phyloP scores from a whole-genome alignment of 768 basidiomycete genomes.

The Lyophyllum shimeji region DNA sequence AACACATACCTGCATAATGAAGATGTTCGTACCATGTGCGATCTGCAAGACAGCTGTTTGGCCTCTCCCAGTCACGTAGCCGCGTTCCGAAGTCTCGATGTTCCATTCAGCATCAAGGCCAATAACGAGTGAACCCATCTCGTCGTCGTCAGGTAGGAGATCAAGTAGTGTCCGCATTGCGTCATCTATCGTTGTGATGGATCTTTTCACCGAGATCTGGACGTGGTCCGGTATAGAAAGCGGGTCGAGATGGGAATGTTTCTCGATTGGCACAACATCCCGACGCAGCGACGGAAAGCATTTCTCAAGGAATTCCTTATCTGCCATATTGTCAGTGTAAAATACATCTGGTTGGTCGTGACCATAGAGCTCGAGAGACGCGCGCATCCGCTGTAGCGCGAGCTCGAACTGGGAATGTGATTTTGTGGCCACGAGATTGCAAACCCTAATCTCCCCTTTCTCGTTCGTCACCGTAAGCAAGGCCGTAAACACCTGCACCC shows the following conservation, averaged over 20 bases:
- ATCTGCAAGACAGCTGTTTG: slow-evolving; percentile 23
- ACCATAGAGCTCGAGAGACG: slow-evolving; percentile 27
- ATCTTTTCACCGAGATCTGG: slow-evolving; percentile 11
- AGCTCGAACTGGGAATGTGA: slow-evolving; percentile 29
- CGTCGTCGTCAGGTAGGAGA: slow-evolving; percentile 15
- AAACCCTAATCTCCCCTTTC: slow-evolving; percentile 23
- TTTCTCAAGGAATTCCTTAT: slow-evolving; percentile 18
- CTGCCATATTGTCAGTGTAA: slow-evolving; percentile 31
- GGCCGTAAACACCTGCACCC: slow-evolving; percentile 23
- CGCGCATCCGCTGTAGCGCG: slow-evolving; percentile 19
- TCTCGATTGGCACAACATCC: slow-evolving; percentile 19
- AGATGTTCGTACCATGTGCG: slow-evolving; percentile 19
- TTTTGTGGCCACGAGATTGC: slow-evolving; percentile 28
- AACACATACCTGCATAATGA: slow-evolving; percentile 17
- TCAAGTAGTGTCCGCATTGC: slow-evolving; percentile 18
- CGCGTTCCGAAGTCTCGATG: slow-evolving; percentile 18
- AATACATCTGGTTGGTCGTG: slow-evolving; percentile 20
- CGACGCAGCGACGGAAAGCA: slow-evolving; percentile 16
- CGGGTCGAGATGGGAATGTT: slow-evolving; percentile 15
- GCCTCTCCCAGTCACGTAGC: slow-evolving; percentile 13
- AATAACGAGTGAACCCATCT: slow-evolving; percentile 11
- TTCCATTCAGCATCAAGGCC: slow-evolving; percentile 27
- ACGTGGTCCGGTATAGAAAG: slow-evolving; percentile 18
- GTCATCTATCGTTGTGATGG: slow-evolving; percentile 15
- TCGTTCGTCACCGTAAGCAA: slow-evolving; percentile 27